Base-by-base conservation (phyloP, 208 protist species). In the Wallacemonas sp. region DNA sequence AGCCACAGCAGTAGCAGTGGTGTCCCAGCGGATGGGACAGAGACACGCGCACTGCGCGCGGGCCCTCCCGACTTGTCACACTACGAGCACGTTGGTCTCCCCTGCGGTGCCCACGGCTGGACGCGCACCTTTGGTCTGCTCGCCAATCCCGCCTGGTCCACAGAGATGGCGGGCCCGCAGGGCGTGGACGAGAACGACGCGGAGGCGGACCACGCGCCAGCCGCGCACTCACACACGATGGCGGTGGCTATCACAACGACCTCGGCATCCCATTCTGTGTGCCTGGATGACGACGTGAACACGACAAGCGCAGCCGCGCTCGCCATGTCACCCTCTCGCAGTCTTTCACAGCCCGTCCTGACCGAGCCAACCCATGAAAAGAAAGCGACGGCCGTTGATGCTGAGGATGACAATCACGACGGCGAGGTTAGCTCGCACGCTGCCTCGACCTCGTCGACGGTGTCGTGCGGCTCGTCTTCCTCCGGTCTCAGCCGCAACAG, bases 41-140 rank as follows among this genome's bases (percentile, higher is more conserved):
- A 58, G 29, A 26, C 52, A 24, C 52, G n/a, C 19, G 17, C 30
- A 6, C 36, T 58, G 30, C 52, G 52, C 32, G 52, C 52, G 30
- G 52, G 9, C 2, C 52, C 52, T 9, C 30, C 52, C 32, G 60
- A 82, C 39, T 26, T 82, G 43, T 58, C 61, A 32, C 43, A 61
- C 8, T 71, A 72, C 41, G 29, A 47, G 33, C 47, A 75, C 19
- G 54, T 49, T 2, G 76, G 76, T 36, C 36, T 82, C 19, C 71
- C 76, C 8, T 60, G 43, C 23, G 76, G 76, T 11, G 71, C 76
- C 3, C 76, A 82, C 65, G 76, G 76, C 23, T 82, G 76, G 76
- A 68, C 32, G 48, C 76, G 76, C 27, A 73, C 77, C 16, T 78
- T 70, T 56, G 76, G 76, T 23, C 67, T 81, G 5, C 61, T 81